Evolutionary conservation across 1,284 basidiomycete genomes (phyloP).

Genomic region (Ganoderma sinense): DNA sequence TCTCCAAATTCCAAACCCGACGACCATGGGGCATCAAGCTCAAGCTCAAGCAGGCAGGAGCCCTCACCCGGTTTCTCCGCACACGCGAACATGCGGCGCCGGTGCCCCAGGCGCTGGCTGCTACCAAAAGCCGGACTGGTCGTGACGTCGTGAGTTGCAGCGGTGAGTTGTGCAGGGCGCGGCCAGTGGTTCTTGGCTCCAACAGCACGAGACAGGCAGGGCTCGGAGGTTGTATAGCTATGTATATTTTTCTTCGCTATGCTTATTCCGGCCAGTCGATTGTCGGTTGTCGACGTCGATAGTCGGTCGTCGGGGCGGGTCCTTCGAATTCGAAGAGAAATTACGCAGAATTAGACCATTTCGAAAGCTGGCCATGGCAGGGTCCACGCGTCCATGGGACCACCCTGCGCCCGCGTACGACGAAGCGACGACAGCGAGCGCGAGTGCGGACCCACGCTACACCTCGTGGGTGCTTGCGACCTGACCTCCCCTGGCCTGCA

Average conservation of each 20-base stretch:
- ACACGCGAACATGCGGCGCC: neutral
- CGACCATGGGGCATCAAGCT: neutral
- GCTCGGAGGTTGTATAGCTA: neutral
- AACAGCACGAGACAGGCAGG: neutral
- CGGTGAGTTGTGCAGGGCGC: neutral
- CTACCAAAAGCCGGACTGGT: neutral
- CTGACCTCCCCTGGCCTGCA: neutral
- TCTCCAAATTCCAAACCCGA: neutral
- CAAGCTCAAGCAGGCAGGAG: constrained; percentile 9
- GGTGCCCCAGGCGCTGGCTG: neutral
- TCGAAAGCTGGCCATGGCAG: neutral
- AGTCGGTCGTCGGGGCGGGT: neutral
- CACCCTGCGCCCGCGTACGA: neutral
- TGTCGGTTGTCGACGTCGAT: neutral
- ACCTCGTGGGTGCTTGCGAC: neutral
- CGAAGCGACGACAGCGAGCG: constrained; percentile 9
- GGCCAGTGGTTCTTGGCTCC: neutral
- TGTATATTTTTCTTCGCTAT: neutral
- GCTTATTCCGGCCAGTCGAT: neutral
- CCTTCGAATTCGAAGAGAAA: neutral
- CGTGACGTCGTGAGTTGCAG: neutral
- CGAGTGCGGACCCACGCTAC: neutral
- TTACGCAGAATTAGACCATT: neutral
- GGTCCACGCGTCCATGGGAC: neutral
- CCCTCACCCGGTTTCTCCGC: constrained; percentile 3